Conservation (phyloP, 1,284 basidiomycete species). For the Vanrija sp. region DNA sequence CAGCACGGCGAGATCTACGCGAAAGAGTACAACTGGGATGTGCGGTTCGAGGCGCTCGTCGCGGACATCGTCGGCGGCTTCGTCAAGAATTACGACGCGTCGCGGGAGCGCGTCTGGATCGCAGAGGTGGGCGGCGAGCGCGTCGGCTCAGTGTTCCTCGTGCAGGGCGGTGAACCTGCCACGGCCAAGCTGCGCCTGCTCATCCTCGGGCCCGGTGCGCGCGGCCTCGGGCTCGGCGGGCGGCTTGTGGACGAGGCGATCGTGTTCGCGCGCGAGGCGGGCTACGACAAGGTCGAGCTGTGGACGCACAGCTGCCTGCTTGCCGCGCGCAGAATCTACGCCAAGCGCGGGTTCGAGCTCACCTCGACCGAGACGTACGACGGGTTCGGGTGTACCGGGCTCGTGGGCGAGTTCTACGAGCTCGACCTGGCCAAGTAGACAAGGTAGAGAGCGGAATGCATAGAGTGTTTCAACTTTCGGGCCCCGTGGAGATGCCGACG, state of each 20-base stretch:
- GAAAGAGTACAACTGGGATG: slow-evolving; percentile 4
- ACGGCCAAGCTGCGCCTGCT: slow-evolving; percentile 12
- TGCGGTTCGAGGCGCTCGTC: slow-evolving; percentile 7
- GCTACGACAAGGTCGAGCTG: slow-evolving; percentile 10
- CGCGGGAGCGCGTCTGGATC: slow-evolving; percentile 8
- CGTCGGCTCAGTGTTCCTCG: slow-evolving; percentile 9
- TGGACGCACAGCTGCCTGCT: slow-evolving; percentile 13
- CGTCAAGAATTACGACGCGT: not conserved
- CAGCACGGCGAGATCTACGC: slow-evolving; percentile 11
- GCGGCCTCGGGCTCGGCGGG: slow-evolving; percentile 8
- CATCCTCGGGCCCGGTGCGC: not conserved
- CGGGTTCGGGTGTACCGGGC: not conserved
- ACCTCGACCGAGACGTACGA: not conserved
- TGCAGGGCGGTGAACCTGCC: not conserved
- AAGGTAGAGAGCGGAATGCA: too few relatives aligned
- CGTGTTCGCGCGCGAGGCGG: slow-evolving; percentile 3
- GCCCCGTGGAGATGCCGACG: too few relatives aligned
- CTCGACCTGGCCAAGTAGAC: not conserved
- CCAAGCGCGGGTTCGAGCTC: slow-evolving; percentile 8
- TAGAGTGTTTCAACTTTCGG: too few relatives aligned
- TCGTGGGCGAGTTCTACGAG: slow-evolving; percentile 11
- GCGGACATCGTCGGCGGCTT: slow-evolving; percentile 3
- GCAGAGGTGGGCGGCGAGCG: slow-evolving; percentile 10
- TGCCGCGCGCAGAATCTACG: slow-evolving; percentile 11
- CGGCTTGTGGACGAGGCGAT: slow-evolving; percentile 11